Base-by-base conservation (phyloP, 805 yeast genomes). In the Jamesozyma piceae region DNA sequence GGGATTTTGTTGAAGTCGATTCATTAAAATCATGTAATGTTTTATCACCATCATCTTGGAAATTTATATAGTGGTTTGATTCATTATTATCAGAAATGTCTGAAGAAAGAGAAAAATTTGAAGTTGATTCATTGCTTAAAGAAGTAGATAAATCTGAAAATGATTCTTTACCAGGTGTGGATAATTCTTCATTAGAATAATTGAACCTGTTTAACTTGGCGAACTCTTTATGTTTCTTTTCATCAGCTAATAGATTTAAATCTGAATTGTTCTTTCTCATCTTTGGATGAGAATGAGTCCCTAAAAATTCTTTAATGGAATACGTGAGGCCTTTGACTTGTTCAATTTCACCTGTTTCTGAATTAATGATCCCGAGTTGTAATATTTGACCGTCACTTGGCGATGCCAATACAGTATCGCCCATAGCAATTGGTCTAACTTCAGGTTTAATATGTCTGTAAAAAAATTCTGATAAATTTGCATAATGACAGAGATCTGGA, bases 301-400 rank as follows among this genome's bases (percentile, higher is more conserved):
- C 99, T 37, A 92, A 71, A 42, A 92, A 74, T 9, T 94, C 89
- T 50, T 85, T 90, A 14, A 92, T 73, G 2, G 95, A 80, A 62
- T 92, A 92, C 1, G 94, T 86, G 77, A 92, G 77, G 6, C 98
- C 98, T 66, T 92, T 92, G 33, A 92, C 97, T 63, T 90, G 97
- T 62, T 92, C 97, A 46, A 92, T 87, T 51, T 83, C 85, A 28
- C 95, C 95, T 51, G 82, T 74, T 41, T 77, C 78, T 3, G 63
- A 53, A 41, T 71, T 69, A 32, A 85, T 77, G 26, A 76, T 69
- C 20, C 99, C 99, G 45, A 86, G 74, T 53, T 86, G 89, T 45
- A 92, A 67, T 15, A 92, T 82, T 49, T 75, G 80, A 19, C 99
- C 99, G 64, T 92, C 99, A 44, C 95, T 79, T 3, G 99, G 99